Percentiles rank a stretch among this genome's conserved stretches.
Conservation (phyloP, 768 basidiomycete genomes). For the Leccinum boreale region DNA sequence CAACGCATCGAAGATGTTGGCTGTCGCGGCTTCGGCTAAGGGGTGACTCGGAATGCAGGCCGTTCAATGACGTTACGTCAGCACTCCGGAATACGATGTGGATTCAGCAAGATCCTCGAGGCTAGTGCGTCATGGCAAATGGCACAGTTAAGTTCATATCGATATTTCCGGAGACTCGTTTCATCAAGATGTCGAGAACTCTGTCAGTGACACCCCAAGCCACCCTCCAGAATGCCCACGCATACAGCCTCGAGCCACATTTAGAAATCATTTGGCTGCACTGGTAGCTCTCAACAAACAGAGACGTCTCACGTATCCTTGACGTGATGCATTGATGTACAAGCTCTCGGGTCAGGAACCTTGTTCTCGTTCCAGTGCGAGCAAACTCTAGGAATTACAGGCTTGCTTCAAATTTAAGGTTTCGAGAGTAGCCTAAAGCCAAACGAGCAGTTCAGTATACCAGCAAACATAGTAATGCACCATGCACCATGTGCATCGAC, state of each 20-base stretch:
- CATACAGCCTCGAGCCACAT: not conserved
- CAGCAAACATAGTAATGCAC: too few species aligned
- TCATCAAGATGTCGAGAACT: not conserved
- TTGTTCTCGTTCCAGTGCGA: not conserved
- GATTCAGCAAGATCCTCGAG: not conserved
- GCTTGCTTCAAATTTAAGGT: not conserved
- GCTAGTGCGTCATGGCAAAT: not conserved
- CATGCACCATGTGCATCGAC: not conserved
- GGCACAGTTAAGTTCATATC: not conserved
- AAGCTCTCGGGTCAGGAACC: not conserved
- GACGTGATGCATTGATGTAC: not conserved
- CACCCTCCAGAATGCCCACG: not conserved
- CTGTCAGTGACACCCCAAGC: not conserved
- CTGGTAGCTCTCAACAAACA: too few species aligned
- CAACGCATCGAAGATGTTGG: constrained; percentile 6
- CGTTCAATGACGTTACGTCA: constrained; percentile 18
- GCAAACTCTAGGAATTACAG: not conserved
- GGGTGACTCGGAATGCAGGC: not conserved
- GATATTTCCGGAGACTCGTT: not conserved
- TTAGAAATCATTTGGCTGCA: not conserved
- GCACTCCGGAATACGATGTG: constrained; percentile 2
- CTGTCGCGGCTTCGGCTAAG: not conserved
- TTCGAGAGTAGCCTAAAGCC: not conserved
- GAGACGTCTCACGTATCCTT: not conserved
- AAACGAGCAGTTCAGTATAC: not conserved